Base-by-base conservation (phyloP, 2,329 filamentous ascomycete species). In the Fonsecaea nubica region DNA sequence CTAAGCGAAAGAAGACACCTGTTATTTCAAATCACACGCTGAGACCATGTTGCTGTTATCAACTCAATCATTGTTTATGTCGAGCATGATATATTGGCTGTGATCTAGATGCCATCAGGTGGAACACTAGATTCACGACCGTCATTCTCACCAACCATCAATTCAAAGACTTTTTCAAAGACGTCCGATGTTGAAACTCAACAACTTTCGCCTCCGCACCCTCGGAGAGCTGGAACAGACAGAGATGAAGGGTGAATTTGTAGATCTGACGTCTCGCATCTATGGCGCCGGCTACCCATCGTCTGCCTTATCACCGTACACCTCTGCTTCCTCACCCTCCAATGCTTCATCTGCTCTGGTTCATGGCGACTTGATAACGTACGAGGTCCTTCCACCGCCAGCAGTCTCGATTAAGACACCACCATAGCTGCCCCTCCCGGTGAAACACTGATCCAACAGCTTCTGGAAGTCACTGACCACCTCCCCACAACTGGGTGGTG, bases 381-480 rank as follows among this genome's bases (percentile, higher is more conserved):
- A 62, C 10, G 12, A 33, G n/a, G 60, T 56, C 15, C 18, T 38
- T 7, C 60, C 60, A 7, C 60, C 60, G 7, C 60, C 60, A 10
- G 50, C 60, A 30, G 53, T 62, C 50, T 62, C 60, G 30, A 62
- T 56, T 50, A 62, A 62, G 10, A 56, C 38, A 32, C 50, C 60
- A 18, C 60, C 60, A 45, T 55, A 56, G 38, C 60, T 62, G 2
- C 60, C 60, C 36, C 45, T 15, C 8, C 35, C 32, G 9, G 60
- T 45, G 60, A 62, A 62, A 25, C 60, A 62, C 42, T 48, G 42
- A 56, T 21, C 53, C 50, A 62, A 48, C 33, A 62, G 38, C 60
- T 62, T 62, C 40, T 56, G 60, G n/a, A 62, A 62, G 40, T 62
- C 60, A 3, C 10, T 12, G 13, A 62, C 60, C 12, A 62, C 60